Evolutionary conservation across 768 basidiomycete genomes (phyloP).

Genomic region (Sporobolomyces phaffii): DNA sequence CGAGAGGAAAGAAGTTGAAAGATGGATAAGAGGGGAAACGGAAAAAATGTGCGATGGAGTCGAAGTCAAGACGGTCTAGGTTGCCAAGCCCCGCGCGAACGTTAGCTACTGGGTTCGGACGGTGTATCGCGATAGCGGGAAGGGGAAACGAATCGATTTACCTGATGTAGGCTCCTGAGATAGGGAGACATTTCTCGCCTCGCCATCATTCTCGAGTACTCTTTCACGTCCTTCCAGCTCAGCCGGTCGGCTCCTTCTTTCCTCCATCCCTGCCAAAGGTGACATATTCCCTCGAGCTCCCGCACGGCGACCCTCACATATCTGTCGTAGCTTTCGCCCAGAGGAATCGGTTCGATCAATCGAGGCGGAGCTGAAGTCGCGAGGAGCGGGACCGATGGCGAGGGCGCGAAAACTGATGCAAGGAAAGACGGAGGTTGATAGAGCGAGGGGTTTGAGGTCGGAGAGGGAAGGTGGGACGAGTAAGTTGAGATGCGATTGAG

Average conservation of each 20-base stretch:
- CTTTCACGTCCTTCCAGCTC: conserved; percentile 1
- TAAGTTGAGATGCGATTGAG: conserved; percentile 9
- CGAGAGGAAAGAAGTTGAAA: conserved; percentile 23
- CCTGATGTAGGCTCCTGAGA: conserved; percentile 20
- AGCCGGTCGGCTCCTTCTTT: neutral
- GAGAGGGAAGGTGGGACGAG: neutral
- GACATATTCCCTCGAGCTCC: neutral
- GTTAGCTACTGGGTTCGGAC: no score
- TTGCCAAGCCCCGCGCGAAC: no score
- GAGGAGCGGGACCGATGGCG: conserved; percentile 5
- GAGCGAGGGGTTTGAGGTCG: neutral
- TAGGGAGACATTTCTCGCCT: conserved; percentile 9
- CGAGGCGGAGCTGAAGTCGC: conserved; percentile 18
- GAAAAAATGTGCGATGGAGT: conserved; percentile 19
- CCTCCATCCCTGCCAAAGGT: conserved; percentile 24
- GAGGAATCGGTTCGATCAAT: neutral
- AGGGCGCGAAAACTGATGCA: neutral
- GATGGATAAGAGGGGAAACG: neutral
- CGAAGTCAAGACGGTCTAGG: conserved; percentile 11
- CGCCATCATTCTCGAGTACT: neutral
- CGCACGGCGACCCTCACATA: neutral
- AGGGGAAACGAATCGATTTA: neutral
- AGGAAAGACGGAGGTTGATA: neutral
- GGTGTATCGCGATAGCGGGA: no score
- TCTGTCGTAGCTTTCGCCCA: conserved; percentile 9